Evolutionary conservation across 352 stramenopile species (phyloP), one percentile per base, ranked within the genome.

Genomic region (Pythium grandisporangium): DNA sequence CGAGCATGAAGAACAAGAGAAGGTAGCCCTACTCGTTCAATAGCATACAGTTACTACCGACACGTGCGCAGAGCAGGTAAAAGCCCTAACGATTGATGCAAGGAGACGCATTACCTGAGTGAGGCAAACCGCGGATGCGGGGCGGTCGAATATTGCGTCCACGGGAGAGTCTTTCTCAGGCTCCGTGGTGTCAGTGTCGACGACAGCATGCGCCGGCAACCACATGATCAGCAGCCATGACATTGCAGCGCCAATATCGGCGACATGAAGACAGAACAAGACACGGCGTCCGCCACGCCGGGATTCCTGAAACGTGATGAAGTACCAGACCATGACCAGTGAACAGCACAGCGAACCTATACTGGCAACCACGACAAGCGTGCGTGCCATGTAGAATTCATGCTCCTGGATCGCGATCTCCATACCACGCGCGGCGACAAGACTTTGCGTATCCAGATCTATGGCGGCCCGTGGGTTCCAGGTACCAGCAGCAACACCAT

Each of bases 11-110:
- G 37, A 86, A 86, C 16, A 84, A 56, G 13, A 89, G 44, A 30
- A 67, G 26, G 48, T 84, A 84, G 17, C 72, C 70, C 61, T 89
- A 39, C n/a, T n/a, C n/a, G n/a, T n/a, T n/a, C n/a, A n/a, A n/a
- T n/a, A n/a, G n/a, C n/a, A n/a, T n/a, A n/a, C n/a, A n/a, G n/a
- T n/a, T n/a, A n/a, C 24, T 13, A 8, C 17, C 35, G 12, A 43
- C 27, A 35, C 20, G 13, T 30, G n/a, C 45, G n/a, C 22, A 30
- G 12, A 21, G 34, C 38, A 41, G 23, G 17, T n/a, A 24, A 26
- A 2, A 51, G 22, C 23, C n/a, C n/a, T n/a, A n/a, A n/a, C n/a
- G n/a, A n/a, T n/a, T n/a, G n/a, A n/a, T n/a, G n/a, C n/a, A n/a
- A n/a, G n/a, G n/a, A n/a, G n/a, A n/a, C n/a, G n/a, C n/a, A n/a